Evolutionary conservation across 306 rosid species (phyloP).

Genomic region (Acacia confusa): DNA sequence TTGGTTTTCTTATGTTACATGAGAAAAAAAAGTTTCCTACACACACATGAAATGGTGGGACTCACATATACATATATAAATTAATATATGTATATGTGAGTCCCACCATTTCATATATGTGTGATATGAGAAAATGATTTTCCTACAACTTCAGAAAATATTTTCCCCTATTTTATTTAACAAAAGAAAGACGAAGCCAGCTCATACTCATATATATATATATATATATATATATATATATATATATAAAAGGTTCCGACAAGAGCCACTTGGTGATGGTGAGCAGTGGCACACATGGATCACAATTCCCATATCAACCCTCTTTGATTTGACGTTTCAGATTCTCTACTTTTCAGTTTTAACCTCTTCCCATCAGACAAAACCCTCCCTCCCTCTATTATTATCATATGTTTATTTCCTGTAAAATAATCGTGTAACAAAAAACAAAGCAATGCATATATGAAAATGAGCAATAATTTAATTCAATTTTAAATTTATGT

Average conservation of each 20-base stretch:
- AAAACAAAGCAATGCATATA: too few relatives aligned
- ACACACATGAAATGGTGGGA: too few relatives aligned
- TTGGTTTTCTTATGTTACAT: too few relatives aligned
- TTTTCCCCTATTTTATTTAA: too few relatives aligned
- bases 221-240: neutral
- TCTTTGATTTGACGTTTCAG: slow-evolving; percentile 91
- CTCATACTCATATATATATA: neutral
- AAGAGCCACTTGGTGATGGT: slow-evolving; percentile 48
- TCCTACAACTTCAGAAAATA: too few relatives aligned
- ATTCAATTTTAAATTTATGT: too few relatives aligned
- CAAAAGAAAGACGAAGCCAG: slow-evolving; percentile 23
- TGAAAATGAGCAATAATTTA: neutral
- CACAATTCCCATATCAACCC: slow-evolving; percentile 40
- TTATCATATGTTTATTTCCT: neutral
- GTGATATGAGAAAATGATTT: too few relatives aligned
- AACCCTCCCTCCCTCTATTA: neutral
- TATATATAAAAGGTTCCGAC: slow-evolving; percentile 19
- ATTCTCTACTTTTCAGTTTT: slow-evolving; percentile 52
- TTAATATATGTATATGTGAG: too few relatives aligned
- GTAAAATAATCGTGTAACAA: too few relatives aligned
- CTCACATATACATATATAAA: too few relatives aligned
- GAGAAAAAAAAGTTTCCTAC: too few relatives aligned
- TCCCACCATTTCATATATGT: too few relatives aligned
- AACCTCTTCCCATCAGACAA: slow-evolving; percentile 37
- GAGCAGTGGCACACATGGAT: slow-evolving; percentile 41